phyloP scores from a whole-genome alignment of 805 yeast genomes.

The Cephaloascus fragrans region DNA sequence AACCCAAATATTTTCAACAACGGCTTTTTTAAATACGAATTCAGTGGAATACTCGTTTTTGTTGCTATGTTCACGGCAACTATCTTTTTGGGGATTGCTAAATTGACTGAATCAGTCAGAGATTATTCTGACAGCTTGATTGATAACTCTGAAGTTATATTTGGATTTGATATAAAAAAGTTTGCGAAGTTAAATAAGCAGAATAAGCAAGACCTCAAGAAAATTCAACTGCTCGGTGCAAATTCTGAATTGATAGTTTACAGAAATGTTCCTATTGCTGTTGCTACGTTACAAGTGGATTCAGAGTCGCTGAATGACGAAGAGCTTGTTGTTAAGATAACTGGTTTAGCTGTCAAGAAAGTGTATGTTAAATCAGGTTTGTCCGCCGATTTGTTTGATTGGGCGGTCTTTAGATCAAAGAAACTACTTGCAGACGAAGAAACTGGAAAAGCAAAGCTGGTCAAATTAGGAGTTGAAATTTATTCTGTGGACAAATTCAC shows the following conservation, averaged over 20 bases:
- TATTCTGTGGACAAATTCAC: constrained; percentile 41
- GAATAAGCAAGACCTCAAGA: constrained; percentile 10
- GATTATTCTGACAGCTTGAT: constrained; percentile 24
- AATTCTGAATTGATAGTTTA: constrained; percentile 50
- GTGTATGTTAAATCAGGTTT: constrained; percentile 61
- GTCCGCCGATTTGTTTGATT: constrained; percentile 50
- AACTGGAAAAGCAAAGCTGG: constrained; percentile 16
- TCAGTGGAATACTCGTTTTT: constrained; percentile 25
- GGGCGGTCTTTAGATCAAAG: constrained; percentile 44
- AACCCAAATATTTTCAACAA: constrained; percentile 6
- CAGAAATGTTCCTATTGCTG: constrained; percentile 65
- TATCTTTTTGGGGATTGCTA: constrained; percentile 28
- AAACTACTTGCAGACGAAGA: constrained; percentile 23
- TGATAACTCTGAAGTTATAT: constrained; percentile 23
- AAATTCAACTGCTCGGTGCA: constrained; percentile 24
- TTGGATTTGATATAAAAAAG: constrained; percentile 41
- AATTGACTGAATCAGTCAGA: constrained; percentile 39
- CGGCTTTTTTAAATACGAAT: constrained; percentile 12
- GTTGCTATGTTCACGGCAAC: constrained; percentile 24
- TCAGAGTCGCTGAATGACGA: constrained; percentile 30
- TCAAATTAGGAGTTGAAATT: constrained; percentile 34
- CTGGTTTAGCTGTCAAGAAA: constrained; percentile 54
- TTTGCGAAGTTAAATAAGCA: constrained; percentile 25
- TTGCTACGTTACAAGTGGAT: constrained; percentile 29
- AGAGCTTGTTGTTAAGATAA: constrained; percentile 39